Evolutionary conservation across 306 rosid species (phyloP), one percentile per base, ranked within the genome.

Genomic region (Acacia confusa): DNA sequence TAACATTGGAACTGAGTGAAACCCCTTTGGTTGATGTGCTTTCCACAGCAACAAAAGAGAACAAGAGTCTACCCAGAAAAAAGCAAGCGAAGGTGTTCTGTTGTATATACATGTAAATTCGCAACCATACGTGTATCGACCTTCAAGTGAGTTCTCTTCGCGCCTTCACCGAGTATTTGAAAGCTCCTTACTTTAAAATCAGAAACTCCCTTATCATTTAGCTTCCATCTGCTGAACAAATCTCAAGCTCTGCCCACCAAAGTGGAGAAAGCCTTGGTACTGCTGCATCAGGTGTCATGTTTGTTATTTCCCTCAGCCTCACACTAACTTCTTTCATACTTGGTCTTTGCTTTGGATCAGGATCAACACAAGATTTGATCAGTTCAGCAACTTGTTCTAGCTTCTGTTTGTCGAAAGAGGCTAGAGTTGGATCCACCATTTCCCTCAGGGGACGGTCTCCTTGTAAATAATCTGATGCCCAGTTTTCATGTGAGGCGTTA

Each of bases 211-310:
- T 3, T 28, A 19, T 2, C 22, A 19, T 78, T 85, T 89, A 95
- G 86, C 81, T 84, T 69, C 86, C 92, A 50, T 93, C 89, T 10
- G 82, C 70, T 9, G 98, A 92, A 61, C 83, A 20, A 80, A 93
- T 90, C 89, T 95, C 99, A 80, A 95, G 91, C 89, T 95, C 99
- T 24, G 99, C 99, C 99, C 99, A 95, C 99, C 99, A 93, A 76
- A 95, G 99, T 53, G 98, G 94, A 30, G 97, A 95, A 82, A 90
- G 90, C 74, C 83, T 95, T 0, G 99, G 98, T 55, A 85, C 80
- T 48, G 97, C 98, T 67, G 80, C 93, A 14, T 95, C 97, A 0
- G 92, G 94, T 50, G 96, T 81, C 84, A 95, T 82, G 67, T 90
- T 91, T 43, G 98, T 92, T 84, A 91, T 87, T 79, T 87, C 91